Evolutionary conservation across 495 filamentous ascomycete species (phyloP).

Genomic region (Aspergillus sclerotioniger): DNA sequence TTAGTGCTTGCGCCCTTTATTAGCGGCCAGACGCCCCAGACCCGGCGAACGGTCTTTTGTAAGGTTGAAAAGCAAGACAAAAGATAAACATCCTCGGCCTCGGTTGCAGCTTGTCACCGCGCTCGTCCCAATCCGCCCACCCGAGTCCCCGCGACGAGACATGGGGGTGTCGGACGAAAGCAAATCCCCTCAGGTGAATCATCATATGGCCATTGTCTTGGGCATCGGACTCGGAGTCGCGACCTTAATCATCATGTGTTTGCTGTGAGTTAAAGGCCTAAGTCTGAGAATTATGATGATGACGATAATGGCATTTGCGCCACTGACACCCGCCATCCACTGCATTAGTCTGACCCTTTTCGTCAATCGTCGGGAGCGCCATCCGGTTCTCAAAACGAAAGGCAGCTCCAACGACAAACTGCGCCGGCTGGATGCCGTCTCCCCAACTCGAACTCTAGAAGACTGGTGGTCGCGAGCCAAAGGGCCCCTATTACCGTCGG

Average conservation of each 20-base stretch:
- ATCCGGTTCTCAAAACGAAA: slow-evolving; percentile 23
- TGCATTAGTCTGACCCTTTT: slow-evolving; percentile 39
- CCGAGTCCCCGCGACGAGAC: slow-evolving; percentile 14
- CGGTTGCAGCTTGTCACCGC: not conserved
- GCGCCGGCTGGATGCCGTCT: slow-evolving; percentile 39
- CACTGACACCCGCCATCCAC: not conserved
- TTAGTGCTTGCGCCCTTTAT: not conserved
- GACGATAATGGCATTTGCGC: not conserved
- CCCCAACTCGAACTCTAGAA: slow-evolving; percentile 40
- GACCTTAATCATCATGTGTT: slow-evolving; percentile 35
- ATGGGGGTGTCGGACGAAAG: slow-evolving; percentile 22
- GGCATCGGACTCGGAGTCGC: slow-evolving; percentile 42
- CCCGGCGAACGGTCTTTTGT: not conserved
- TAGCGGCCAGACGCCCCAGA: not conserved
- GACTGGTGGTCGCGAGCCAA: slow-evolving; percentile 44
- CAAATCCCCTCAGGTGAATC: slow-evolving; percentile 22
- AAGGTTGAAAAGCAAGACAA: not conserved
- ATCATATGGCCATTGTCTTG: slow-evolving; percentile 39
- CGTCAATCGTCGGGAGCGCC: slow-evolving; percentile 37
- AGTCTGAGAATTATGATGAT: too few species aligned
- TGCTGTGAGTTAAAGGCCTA: too few species aligned
- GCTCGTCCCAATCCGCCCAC: not conserved
- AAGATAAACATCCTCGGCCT: not conserved
- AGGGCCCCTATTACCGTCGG: slow-evolving; percentile 33
- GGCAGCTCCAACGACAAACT: slow-evolving; percentile 32